Conservation (phyloP, 78 protist genomes). For the Dictyostelium intermedium region DNA sequence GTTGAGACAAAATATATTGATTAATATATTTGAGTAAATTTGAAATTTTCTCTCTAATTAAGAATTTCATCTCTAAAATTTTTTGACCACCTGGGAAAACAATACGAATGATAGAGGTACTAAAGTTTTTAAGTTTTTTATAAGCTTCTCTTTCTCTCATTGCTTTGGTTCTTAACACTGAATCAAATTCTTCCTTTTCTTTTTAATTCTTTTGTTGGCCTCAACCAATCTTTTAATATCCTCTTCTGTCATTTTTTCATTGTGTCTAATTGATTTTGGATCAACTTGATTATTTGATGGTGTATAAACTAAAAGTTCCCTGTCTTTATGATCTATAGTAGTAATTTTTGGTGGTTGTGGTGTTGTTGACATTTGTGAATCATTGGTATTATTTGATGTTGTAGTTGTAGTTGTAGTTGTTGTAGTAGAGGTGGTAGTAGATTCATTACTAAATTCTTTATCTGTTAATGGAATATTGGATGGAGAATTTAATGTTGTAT, state of each 20-base stretch:
- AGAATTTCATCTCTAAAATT: constrained; percentile 56
- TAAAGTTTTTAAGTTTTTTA: constrained; percentile 28
- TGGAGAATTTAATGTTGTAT: not conserved
- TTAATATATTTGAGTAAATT: not conserved
- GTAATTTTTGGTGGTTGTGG: not conserved
- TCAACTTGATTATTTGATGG: constrained; percentile 36
- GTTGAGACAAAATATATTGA: constrained; percentile 1
- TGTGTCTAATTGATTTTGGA: constrained; percentile 17
- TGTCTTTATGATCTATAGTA: constrained; percentile 23
- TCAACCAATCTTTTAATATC: constrained; percentile 59
- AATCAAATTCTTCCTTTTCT: constrained; percentile 28
- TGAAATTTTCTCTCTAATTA: constrained; percentile 18
- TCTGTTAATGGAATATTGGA: not conserved
- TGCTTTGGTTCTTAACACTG: constrained; percentile 54
- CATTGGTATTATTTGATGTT: not conserved
- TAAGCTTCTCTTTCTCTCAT: constrained; percentile 49
- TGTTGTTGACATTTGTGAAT: not conserved
- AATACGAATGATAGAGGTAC: constrained; percentile 3
- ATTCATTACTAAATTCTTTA: not conserved
- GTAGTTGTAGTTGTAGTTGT: not conserved
- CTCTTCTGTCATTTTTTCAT: constrained; percentile 48
- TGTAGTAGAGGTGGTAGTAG: not conserved
- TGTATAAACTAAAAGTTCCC: constrained; percentile 28
- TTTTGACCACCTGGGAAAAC: constrained; percentile 37
- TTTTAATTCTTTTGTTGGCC: constrained; percentile 45